Evolutionary conservation across 306 rosid genomes (phyloP).

Genomic region (Hippophae gyantsensis): DNA sequence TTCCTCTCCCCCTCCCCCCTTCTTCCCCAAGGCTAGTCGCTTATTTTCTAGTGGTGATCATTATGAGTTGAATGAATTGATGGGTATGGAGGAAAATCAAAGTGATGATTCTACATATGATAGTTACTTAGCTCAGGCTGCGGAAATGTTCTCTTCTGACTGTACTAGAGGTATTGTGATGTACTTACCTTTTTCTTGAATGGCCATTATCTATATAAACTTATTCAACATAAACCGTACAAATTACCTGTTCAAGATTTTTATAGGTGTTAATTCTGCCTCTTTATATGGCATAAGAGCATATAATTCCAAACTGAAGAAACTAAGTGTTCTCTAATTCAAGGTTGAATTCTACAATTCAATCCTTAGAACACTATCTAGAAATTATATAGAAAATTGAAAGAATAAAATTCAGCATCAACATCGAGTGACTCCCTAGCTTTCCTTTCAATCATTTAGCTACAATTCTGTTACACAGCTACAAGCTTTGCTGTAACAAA

Average conservation of each 20-base stretch:
- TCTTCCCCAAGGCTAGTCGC: slow-evolving; percentile 47
- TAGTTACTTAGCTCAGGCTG: slow-evolving; percentile 56
- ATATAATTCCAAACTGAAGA: no score
- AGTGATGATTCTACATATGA: slow-evolving; percentile 45
- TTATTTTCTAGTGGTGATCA: slow-evolving; percentile 56
- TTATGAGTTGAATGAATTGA: slow-evolving; percentile 57
- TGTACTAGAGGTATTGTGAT: slow-evolving; percentile 44
- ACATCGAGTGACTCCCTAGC: no score
- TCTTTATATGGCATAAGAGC: no score
- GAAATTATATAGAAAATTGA: no score
- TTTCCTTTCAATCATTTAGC: no score
- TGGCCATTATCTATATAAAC: slow-evolving; percentile 6
- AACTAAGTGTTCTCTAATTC: no score
- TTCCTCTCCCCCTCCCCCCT: slow-evolving; percentile 14
- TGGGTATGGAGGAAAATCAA: slow-evolving; percentile 57
- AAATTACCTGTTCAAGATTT: neutral
- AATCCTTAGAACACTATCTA: no score
- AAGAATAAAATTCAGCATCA: no score
- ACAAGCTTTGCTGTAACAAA: no score
- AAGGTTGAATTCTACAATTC: no score
- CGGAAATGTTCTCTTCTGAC: slow-evolving; percentile 36
- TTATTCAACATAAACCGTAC: neutral
- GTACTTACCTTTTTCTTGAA: slow-evolving; percentile 1
- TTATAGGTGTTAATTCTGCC: neutral
- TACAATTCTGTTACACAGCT: no score